phyloP scores from a whole-genome alignment of 495 filamentous ascomycete species.

The Aspergillus incahuasiensis region DNA sequence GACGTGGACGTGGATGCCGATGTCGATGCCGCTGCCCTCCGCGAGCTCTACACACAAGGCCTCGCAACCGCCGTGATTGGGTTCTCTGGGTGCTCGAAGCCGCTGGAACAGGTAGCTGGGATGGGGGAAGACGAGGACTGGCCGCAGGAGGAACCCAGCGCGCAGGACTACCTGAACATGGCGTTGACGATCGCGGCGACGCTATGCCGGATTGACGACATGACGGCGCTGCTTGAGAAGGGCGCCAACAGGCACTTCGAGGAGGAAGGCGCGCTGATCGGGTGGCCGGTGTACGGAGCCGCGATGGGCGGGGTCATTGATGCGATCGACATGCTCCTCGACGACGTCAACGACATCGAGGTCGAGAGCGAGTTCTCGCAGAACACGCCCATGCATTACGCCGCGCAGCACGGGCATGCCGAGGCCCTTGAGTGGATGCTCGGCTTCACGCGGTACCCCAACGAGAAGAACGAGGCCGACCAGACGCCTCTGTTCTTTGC shows the following conservation, averaged over 20 bases:
- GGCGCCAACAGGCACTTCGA: neutral
- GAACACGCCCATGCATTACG: neutral
- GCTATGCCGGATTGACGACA: neutral
- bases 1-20: neutral
- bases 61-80: neutral
- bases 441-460: neutral
- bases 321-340: neutral
- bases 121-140: neutral
- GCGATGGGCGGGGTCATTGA: neutral
- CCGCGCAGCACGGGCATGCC: neutral
- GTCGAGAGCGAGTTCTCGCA: neutral
- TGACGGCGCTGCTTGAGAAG: neutral
- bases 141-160: neutral
- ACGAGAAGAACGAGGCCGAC: neutral
- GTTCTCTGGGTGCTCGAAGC: neutral
- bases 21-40: neutral
- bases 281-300: neutral
- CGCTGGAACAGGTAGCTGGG: neutral
- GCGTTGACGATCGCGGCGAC: neutral
- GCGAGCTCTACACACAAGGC: neutral
- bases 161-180: neutral
- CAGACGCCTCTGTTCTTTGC: constrained; percentile 1
- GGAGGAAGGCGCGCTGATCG: neutral
- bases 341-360: neutral
- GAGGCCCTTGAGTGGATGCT: neutral